These are phyloP conservation scores for Aspergillus egyptiacus DNA, from an alignment of 495 filamentous ascomycete species.

Conservation along the genomic window DNA sequence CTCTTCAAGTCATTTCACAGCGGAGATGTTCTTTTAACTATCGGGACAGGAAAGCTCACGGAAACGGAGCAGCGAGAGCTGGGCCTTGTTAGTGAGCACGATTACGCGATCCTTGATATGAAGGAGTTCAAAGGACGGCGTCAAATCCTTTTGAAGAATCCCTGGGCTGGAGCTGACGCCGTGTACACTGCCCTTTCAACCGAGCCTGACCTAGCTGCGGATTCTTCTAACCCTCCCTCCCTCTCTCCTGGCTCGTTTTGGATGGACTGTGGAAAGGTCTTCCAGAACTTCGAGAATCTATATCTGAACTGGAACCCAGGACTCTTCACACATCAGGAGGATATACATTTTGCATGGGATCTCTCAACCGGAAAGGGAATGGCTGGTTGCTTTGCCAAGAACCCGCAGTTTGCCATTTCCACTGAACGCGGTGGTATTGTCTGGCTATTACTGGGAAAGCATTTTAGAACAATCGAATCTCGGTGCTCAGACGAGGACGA, in stretches of 20 bases:
- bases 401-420: constrained; percentile 75
- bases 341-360: constrained; percentile 87
- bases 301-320: constrained; percentile 97
- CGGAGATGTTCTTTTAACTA: constrained; percentile 80
- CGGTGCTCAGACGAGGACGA: constrained; percentile 27
- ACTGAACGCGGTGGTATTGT: constrained; percentile 53
- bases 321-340: constrained; percentile 72
- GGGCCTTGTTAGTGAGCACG: constrained; percentile 84
- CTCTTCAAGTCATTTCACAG: constrained; percentile 65
- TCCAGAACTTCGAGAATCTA: constrained; percentile 87
- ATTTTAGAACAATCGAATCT: constrained; percentile 52
- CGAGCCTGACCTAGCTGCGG: constrained; percentile 7
- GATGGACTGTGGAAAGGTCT: constrained; percentile 78
- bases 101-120: constrained; percentile 86
- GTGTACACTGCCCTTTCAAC: constrained; percentile 12
- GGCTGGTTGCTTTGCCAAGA: constrained; percentile 61
- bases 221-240: constrained; percentile 13
- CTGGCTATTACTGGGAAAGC: constrained; percentile 81
- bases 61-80: constrained; percentile 65
- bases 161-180: constrained; percentile 74
- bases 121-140: constrained; percentile 57
- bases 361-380: constrained; percentile 51
- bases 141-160: constrained; percentile 84
- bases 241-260: constrained; percentile 72
- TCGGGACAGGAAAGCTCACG: constrained; percentile 80